Evolutionary conservation across 257 asterid genomes (phyloP).

Genomic region (Henckelia pumila): DNA sequence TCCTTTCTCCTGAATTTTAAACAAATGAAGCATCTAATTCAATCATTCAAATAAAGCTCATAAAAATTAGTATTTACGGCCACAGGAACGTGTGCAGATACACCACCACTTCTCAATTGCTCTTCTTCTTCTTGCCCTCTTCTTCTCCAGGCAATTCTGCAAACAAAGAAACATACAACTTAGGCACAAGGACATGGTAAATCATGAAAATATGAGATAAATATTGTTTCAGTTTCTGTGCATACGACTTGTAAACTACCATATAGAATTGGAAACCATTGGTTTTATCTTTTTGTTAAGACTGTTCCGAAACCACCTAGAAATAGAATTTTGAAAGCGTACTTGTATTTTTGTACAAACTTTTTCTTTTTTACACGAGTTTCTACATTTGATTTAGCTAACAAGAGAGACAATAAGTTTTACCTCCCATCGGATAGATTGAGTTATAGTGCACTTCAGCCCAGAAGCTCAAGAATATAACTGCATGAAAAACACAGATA

Average conservation of each 20-base stretch:
- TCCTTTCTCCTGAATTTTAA: not conserved
- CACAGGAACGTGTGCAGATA: not conserved
- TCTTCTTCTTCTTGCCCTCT: not conserved
- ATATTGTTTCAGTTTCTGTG: not conserved
- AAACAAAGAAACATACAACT: not conserved
- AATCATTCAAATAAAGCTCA: not conserved
- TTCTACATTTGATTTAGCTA: not conserved
- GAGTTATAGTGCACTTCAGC: slow-evolving; percentile 94
- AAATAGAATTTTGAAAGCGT: too few species aligned
- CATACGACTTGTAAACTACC: not conserved
- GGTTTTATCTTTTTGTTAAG: not conserved
- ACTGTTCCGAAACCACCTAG: not conserved
- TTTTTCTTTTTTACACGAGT: not conserved
- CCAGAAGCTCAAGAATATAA: slow-evolving; percentile 86
- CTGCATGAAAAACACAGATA: slow-evolving; percentile 40
- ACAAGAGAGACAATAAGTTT: not conserved
- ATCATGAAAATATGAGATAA: not conserved
- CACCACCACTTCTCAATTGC: not conserved
- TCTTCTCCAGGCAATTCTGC: not conserved
- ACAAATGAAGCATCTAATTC: not conserved
- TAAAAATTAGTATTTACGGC: too few species aligned
- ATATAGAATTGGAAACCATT: not conserved
- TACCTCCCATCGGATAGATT: slow-evolving; percentile 81
- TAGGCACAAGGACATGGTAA: not conserved
- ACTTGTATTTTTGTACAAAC: too few species aligned